Conservation (phyloP, 192 early-diverging fungal genomes). For the Entomortierella chlamydospora region DNA sequence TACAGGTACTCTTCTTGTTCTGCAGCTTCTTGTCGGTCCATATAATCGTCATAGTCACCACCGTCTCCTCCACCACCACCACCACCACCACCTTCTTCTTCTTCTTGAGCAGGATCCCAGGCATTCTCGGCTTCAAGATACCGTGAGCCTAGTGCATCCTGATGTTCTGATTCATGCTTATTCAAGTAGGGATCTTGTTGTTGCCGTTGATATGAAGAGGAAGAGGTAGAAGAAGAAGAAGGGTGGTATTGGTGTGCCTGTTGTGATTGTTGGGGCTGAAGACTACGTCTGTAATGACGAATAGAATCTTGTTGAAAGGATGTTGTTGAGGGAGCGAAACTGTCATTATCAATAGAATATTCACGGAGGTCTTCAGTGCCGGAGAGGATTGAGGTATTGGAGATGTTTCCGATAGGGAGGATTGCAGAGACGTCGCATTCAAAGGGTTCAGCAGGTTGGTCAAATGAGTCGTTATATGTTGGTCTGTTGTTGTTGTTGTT, state of each 20-base stretch:
- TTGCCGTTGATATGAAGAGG: not conserved
- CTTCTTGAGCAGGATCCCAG: conserved; percentile 8
- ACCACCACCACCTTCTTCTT: too few species aligned
- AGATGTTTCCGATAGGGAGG: conserved; percentile 16
- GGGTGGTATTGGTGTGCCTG: not conserved
- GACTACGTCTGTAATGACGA: not conserved
- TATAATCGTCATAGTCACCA: not conserved
- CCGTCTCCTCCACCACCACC: too few species aligned
- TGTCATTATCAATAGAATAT: conserved; percentile 15
- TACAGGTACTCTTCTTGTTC: not conserved
- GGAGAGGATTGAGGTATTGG: conserved; percentile 20
- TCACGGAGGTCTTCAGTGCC: conserved; percentile 25
- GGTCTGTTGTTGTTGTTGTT: not conserved
- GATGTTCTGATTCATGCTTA: not conserved
- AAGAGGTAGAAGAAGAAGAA: too few species aligned
- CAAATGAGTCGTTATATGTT: conserved; percentile 44
- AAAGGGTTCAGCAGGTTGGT: conserved; percentile 48
- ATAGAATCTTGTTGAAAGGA: not conserved
- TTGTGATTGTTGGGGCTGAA: not conserved
- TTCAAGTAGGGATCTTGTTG: not conserved
- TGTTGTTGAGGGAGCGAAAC: conserved; percentile 12
- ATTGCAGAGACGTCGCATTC: conserved; percentile 47
- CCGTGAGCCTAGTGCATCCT: conserved; percentile 5
- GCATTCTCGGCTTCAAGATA: conserved; percentile 37
- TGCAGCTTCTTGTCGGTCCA: conserved; percentile 14